Percentiles rank a stretch among this genome's conserved stretches.
Conservation (phyloP, 1,139 yeast species). For the Tardiomyces depauwii region DNA sequence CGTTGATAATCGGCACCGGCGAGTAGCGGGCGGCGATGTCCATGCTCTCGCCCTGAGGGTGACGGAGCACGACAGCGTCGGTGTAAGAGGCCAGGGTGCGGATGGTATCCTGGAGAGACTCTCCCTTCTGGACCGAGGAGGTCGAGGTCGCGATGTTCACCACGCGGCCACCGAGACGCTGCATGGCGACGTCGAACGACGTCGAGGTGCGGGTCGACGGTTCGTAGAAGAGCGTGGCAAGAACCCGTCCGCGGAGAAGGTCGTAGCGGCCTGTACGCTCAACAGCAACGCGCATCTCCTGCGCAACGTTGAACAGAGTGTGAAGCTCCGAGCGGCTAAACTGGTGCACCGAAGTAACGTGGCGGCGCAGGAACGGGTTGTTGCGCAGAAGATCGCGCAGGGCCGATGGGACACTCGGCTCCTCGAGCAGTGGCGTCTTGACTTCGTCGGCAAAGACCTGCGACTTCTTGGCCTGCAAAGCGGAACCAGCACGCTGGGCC, state of each 20-base stretch:
- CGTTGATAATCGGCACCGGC: conserved; percentile 94
- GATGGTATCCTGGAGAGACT: conserved; percentile 92
- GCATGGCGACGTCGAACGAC: conserved; percentile 99
- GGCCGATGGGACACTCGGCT: conserved; percentile 66
- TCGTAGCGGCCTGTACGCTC: conserved; percentile 95
- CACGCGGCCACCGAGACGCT: conserved; percentile 97
- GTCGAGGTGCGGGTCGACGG: conserved; percentile 96
- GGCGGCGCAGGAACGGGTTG: conserved; percentile 83
- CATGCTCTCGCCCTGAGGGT: conserved; percentile 86
- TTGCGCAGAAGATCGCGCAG: conserved; percentile 67
- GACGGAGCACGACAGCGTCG: conserved; percentile 95
- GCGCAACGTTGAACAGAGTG: conserved; percentile 89
- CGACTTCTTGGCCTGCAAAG: background rate
- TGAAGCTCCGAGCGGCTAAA: conserved; percentile 83
- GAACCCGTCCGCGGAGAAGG: conserved; percentile 76
- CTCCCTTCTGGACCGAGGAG: conserved; percentile 96
- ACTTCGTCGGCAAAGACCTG: background rate
- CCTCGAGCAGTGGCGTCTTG: conserved; percentile 27
- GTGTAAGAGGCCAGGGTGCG: conserved; percentile 92
- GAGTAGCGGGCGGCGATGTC: conserved; percentile 93
- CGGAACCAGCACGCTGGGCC: background rate
- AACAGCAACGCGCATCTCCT: conserved; percentile 94
- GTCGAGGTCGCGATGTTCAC: conserved; percentile 74
- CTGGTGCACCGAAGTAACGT: conserved; percentile 80
- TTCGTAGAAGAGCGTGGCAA: conserved; percentile 95